Conservation (phyloP, 768 basidiomycete genomes). For the Rhizopogon vinicolor region DNA sequence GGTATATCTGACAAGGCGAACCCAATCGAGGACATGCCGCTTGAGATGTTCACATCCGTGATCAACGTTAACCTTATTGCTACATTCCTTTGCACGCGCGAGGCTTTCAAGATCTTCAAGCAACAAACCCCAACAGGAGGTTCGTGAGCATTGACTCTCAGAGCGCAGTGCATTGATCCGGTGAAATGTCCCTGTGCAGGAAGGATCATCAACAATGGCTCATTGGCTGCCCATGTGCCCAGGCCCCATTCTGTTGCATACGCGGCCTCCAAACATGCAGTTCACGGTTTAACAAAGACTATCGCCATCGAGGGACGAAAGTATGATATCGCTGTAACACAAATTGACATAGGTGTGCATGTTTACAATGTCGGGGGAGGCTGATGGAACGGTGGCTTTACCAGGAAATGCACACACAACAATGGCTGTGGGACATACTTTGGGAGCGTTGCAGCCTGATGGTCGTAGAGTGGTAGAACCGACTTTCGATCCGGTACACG, state of each 20-base stretch:
- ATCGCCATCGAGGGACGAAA: constrained; percentile 74
- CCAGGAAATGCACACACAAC: constrained; percentile 68
- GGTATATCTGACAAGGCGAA: constrained; percentile 48
- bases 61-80: constrained; percentile 70
- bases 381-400: not conserved
- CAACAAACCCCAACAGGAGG: constrained; percentile 69
- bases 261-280: constrained; percentile 77
- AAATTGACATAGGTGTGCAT: constrained; percentile 74
- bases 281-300: constrained; percentile 70
- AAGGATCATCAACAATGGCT: constrained; percentile 87
- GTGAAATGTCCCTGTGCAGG: constrained; percentile 28
- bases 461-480: constrained; percentile 55
- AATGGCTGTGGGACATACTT: constrained; percentile 42
- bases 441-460: constrained; percentile 65
- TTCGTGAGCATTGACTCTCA: constrained; percentile 15
- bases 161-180: not conserved
- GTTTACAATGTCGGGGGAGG: not conserved
- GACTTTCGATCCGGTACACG: constrained; percentile 67
- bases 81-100: constrained; percentile 71
- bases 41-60: constrained; percentile 60
- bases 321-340: constrained; percentile 71
- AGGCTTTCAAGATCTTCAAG: constrained; percentile 74
- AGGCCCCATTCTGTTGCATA: constrained; percentile 64
- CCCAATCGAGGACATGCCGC: constrained; percentile 55
- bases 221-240: constrained; percentile 67